Percentiles rank a stretch among this genome's conserved stretches.
Conservation (phyloP, 257 asterid genomes). For the Fraxinus cuspidata region DNA sequence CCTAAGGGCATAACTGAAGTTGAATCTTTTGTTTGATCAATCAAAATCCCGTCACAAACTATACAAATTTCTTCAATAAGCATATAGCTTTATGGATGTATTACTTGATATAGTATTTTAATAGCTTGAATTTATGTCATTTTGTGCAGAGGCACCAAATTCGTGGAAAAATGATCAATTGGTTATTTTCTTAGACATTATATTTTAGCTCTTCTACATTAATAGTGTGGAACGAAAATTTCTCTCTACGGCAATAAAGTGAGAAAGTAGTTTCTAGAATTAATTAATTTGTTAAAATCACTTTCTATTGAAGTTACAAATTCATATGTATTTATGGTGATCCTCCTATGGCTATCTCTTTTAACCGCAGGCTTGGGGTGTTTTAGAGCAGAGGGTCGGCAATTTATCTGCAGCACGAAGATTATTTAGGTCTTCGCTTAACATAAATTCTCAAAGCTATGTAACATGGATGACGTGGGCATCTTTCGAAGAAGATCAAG, state of each 20-base stretch:
- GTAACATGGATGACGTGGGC: slow-evolving; percentile 99
- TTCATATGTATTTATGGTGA: not conserved
- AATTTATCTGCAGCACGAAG: slow-evolving; percentile 86
- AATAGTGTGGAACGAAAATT: not conserved
- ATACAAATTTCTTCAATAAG: too few species aligned
- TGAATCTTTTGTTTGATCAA: not conserved
- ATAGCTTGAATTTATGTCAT: not conserved
- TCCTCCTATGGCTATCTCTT: not conserved
- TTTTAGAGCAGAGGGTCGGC: slow-evolving; percentile 85
- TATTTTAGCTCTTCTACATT: too few species aligned
- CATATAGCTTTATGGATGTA: too few species aligned
- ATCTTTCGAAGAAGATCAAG: slow-evolving; percentile 89
- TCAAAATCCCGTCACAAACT: not conserved
- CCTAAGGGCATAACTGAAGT: not conserved
- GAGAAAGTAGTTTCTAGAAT: not conserved
- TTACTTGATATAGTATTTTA: not conserved
- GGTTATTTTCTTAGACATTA: too few species aligned
- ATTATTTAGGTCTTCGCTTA: slow-evolving; percentile 80
- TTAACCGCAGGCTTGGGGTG: slow-evolving; percentile 88
- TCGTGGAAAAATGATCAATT: not conserved
- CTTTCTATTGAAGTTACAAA: not conserved
- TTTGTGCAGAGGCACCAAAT: not conserved
- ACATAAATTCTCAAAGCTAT: slow-evolving; percentile 92
- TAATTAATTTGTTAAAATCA: too few species aligned
- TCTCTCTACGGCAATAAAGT: not conserved